Base-by-base conservation (phyloP, 2,329 filamentous ascomycete genomes). In the Epichloe sibirici region DNA sequence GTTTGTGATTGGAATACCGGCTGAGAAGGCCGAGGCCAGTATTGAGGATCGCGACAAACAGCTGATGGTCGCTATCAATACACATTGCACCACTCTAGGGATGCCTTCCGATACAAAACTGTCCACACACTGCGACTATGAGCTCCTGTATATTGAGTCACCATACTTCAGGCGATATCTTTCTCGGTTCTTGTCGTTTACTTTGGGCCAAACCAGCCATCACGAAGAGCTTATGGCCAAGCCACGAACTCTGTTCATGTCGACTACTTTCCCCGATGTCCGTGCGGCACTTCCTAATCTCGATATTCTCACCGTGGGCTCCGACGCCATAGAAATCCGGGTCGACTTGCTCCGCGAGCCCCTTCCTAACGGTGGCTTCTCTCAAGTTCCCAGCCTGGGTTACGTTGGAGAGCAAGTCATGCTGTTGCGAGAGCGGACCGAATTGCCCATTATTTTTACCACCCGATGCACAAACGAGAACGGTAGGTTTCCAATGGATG, bases 361-460 rank as follows among this genome's bases (percentile, higher is more conserved):
- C 4, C 70, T 83, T 7, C 69, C 71, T 15, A 76, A 86, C 59
- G 83, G 81, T 7, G 72, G 72, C 2, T 81, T 79, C 59, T 81
- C 79, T 34, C 69, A 76, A 39, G 76, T 93, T 21, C 87, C 89
- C 3, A 91, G 87, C 63, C 67, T 93, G 59, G 85, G 84, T 63
- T 93, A 93, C 66, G 87, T 94, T 9, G 88, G 88, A 31, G 83
- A 91, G 66, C 89, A 94, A 67, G 76, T 95, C 52, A 90, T 91
- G 86, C 71, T 89, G 2, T 69, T 95, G 55, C 81, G 88, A 25
- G 88, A 93, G 66, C 80, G 86, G 57, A 93, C 88, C 0, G 88
- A 94, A 62, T 72, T 95, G 43, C 89, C 89, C n/a, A 88, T 95
- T 63, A 90, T 94, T 53, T 91, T 91, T 65, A 94, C 89, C 0